phyloP scores from a whole-genome alignment of 805 yeast species.

The Wickerhamiella kazuoi region DNA sequence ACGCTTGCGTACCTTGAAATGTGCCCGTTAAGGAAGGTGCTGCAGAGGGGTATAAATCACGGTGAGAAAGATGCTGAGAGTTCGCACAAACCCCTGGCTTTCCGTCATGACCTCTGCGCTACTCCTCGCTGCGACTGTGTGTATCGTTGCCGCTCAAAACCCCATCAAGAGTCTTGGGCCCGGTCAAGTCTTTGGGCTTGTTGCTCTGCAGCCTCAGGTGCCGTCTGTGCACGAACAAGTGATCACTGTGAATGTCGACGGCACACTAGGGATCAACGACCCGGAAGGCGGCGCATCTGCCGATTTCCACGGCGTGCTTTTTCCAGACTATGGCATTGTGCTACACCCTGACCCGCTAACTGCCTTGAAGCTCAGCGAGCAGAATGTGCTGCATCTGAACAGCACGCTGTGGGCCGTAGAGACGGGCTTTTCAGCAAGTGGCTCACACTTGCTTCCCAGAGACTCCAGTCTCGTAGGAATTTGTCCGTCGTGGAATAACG shows the following conservation, averaged over 20 bases:
- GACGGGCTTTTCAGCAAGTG: conserved; percentile 10
- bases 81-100: too few species aligned
- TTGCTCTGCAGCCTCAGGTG: background rate
- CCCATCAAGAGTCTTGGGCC: background rate
- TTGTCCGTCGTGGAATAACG: conserved; percentile 16
- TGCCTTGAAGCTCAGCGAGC: conserved; percentile 11
- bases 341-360: conserved; percentile 16
- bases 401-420: conserved; percentile 13
- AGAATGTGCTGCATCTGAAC: conserved; percentile 11
- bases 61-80: too few species aligned
- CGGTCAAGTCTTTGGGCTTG: background rate
- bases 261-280: conserved; percentile 13
- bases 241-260: conserved; percentile 12
- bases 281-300: conserved; percentile 10
- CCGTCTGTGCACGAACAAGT: background rate
- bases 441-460: conserved; percentile 7
- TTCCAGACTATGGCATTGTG: conserved; percentile 15
- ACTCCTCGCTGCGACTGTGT: too few species aligned
- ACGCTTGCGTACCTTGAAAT: too few species aligned
- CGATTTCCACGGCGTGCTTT: conserved; percentile 13
- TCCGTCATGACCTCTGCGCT: too few species aligned
- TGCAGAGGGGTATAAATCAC: too few species aligned
- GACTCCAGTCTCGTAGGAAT: conserved; percentile 8
- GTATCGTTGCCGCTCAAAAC: too few species aligned
- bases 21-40: too few species aligned